Evolutionary conservation across 768 basidiomycete genomes (phyloP), one percentile per base, ranked within the genome.

Genomic region (Amanita pseudoporphyria): DNA sequence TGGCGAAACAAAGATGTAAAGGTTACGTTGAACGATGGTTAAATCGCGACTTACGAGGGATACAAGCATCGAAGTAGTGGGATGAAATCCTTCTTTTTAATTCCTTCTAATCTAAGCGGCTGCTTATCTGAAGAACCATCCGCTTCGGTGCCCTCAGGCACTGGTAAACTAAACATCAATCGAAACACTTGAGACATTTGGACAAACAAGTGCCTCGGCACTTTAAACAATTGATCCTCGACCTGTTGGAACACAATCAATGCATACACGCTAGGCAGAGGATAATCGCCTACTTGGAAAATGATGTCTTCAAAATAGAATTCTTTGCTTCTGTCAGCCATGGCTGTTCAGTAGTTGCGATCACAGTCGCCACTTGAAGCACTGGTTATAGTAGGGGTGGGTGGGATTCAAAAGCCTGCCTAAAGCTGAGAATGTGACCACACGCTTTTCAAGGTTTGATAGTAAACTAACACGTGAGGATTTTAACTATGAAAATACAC

Each of bases 141-240:
- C 13, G 53, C 44, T 4, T 22, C 39, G 13, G 9, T 36, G 21
- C 16, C 52, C 13, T 31, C 39, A 5, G 49, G 24, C 3, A 50
- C 26, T 18, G 64, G 64, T 1, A 63, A 49, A 18, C 37, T 35
- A 47, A 67, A 64, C 52, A 61, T 62, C 1, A 45, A 42, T 3
- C 45, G 44, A 51, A 67, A 67, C 4, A 63, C 53, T 30, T 54
- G 53, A 1, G 62, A 66, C 12, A 57, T 38, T 13, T 54, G 40
- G 21, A 43, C 14, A 28, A 67, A 62, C 18, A 53, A 48, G 30
- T 56, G 51, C 28, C 56, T 54, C 14, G 60, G 63, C 9, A 66
- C 58, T 50, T 58, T 62, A 53, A 64, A 66, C 19, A 65, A 48
- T 12, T 41, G 16, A 38, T 37, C 35, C 16, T 67, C 64, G 37